These are phyloP conservation scores for Fulvia fulva DNA, from an alignment of 2,329 filamentous ascomycete species.

Conservation along the genomic window DNA sequence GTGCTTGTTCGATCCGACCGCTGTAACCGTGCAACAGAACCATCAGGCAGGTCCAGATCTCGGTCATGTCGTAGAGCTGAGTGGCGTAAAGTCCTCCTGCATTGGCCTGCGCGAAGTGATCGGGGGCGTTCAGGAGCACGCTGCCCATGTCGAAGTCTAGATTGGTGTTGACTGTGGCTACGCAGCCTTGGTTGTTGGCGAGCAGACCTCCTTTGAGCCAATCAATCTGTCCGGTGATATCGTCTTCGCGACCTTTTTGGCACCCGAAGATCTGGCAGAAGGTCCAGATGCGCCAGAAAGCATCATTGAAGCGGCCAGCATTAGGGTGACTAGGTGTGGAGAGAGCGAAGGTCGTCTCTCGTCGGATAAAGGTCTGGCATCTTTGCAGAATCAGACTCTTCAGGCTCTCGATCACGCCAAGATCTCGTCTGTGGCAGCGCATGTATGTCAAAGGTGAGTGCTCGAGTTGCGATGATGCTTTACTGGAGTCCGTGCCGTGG, in stretches of 20 bases:
- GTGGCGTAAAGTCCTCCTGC: slow-evolving; percentile 49
- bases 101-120: slow-evolving; percentile 58
- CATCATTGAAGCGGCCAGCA: slow-evolving; percentile 55
- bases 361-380: slow-evolving; percentile 54
- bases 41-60: slow-evolving; percentile 60
- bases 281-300: slow-evolving; percentile 63
- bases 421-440: slow-evolving; percentile 49
- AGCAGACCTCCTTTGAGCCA: slow-evolving; percentile 58
- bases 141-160: slow-evolving; percentile 48
- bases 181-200: slow-evolving; percentile 46
- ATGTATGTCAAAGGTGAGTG: slow-evolving; percentile 54
- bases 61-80: slow-evolving; percentile 61
- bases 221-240: slow-evolving; percentile 57
- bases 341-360: slow-evolving; percentile 53
- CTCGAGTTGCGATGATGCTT: slow-evolving; percentile 38
- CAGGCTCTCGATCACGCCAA: slow-evolving; percentile 51
- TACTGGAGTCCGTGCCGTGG: slow-evolving; percentile 37
- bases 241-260: slow-evolving; percentile 55
- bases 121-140: slow-evolving; percentile 53
- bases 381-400: slow-evolving; percentile 55
- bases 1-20: slow-evolving; percentile 52
- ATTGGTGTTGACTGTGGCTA: slow-evolving; percentile 46
- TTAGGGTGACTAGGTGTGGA: slow-evolving; percentile 42
- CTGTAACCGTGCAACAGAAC: slow-evolving; percentile 55
- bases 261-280: slow-evolving; percentile 62